Evolutionary conservation across 306 rosid genomes (phyloP).

Genomic region (Glycyrrhiza uralensis): DNA sequence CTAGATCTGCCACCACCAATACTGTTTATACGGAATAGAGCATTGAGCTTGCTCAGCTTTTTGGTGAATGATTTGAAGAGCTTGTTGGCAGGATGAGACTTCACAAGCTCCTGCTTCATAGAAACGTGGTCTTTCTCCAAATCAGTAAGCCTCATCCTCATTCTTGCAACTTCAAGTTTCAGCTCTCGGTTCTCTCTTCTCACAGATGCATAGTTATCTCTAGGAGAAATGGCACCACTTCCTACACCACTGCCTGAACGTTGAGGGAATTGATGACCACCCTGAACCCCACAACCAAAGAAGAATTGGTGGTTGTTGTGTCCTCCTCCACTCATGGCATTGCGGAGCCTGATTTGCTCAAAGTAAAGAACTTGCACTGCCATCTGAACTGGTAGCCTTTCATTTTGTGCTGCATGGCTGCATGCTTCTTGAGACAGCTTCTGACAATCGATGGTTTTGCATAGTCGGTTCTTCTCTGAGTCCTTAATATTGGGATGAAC

Average conservation of each 20-base stretch:
- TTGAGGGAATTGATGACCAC: conserved; percentile 59
- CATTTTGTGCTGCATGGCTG: conserved; percentile 97
- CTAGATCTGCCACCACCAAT: conserved; percentile 34
- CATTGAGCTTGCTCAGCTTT: conserved; percentile 70
- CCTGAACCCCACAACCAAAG: conserved; percentile 62
- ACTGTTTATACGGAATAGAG: conserved; percentile 61
- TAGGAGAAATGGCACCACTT: conserved; percentile 95
- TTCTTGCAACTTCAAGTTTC: conserved; percentile 95
- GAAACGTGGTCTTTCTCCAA: conserved; percentile 94
- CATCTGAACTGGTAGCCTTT: conserved; percentile 89
- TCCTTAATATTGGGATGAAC: conserved; percentile 94
- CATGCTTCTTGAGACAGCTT: conserved; percentile 94
- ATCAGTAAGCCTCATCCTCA: conserved; percentile 98
- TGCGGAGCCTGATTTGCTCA: conserved; percentile 89
- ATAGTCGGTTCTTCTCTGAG: conserved; percentile 69
- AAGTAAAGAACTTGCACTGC: conserved; percentile 94
- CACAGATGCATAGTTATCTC: conserved; percentile 96
- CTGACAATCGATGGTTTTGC: conserved; percentile 92
- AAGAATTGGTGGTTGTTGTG: conserved; percentile 84
- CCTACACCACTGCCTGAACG: conserved; percentile 95
- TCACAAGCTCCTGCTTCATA: conserved; percentile 93
- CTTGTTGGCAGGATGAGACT: conserved; percentile 68
- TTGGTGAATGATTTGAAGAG: conserved; percentile 72
- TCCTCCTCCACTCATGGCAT: conserved; percentile 87
- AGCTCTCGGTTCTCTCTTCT: conserved; percentile 95